A percentile compares a stretch with the other conserved stretches of the same genome.
Conservation (phyloP, 1,284 basidiomycete species). For the Tremellales sp. region DNA sequence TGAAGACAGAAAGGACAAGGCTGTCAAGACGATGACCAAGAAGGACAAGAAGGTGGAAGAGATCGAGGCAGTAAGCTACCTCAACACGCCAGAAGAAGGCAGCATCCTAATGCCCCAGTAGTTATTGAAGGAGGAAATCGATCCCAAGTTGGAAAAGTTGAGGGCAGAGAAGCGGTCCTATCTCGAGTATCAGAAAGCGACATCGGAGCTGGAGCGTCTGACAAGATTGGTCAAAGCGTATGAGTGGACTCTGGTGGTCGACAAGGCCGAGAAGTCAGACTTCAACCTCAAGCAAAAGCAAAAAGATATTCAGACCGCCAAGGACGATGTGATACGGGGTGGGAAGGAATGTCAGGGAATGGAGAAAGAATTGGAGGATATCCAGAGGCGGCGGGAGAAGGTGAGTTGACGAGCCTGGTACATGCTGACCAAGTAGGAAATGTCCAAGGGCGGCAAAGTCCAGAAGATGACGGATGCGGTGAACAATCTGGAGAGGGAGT, state of each 20-base stretch:
- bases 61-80: constrained; percentile 58
- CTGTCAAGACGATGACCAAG: constrained; percentile 93
- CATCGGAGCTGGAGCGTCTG: constrained; percentile 84
- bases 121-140: constrained; percentile 85
- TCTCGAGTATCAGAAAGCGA: constrained; percentile 86
- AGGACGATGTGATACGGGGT: constrained; percentile 47
- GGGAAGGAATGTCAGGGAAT: constrained; percentile 54
- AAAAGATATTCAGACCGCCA: constrained; percentile 37
- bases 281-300: constrained; percentile 42
- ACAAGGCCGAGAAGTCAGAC: constrained; percentile 53
- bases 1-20: constrained; percentile 97
- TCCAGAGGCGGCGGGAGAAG: constrained; percentile 60
- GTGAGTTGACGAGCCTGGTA: constrained; percentile 24
- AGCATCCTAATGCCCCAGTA: constrained; percentile 15
- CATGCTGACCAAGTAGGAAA: constrained; percentile 44
- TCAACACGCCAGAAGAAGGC: constrained; percentile 1
- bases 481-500: constrained; percentile 70
- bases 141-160: constrained; percentile 88
- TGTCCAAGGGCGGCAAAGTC: constrained; percentile 71
- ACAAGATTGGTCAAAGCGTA: constrained; percentile 79
- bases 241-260: constrained; percentile 76
- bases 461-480: constrained; percentile 75
- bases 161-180: constrained; percentile 86
- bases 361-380: constrained; percentile 60
- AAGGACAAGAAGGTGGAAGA: constrained; percentile 97